Percentiles rank a stretch among this genome's conserved stretches.
phyloP scores from a whole-genome alignment of 106 monocot genomes.

The Dendrobium chrysotoxum region DNA sequence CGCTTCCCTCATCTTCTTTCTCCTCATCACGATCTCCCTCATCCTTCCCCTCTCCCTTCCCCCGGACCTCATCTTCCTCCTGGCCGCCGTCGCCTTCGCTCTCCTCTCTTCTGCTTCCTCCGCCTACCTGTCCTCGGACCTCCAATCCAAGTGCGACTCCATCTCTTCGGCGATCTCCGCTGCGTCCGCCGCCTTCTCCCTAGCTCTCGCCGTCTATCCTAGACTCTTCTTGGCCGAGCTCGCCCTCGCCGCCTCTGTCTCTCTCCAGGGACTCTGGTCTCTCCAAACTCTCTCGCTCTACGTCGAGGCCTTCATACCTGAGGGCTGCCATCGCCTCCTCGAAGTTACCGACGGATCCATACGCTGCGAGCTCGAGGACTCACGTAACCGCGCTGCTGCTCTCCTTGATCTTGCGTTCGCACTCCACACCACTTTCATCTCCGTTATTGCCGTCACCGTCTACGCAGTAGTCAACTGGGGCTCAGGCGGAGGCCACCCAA shows the following conservation, averaged over 20 bases:
- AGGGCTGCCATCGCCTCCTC: constrained; percentile 49
- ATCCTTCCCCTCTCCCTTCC: constrained; percentile 14
- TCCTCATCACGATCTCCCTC: constrained; percentile 16
- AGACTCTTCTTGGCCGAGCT: constrained; percentile 49
- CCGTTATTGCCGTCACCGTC: constrained; percentile 30
- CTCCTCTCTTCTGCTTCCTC: constrained; percentile 29
- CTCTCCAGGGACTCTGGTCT: constrained; percentile 60
- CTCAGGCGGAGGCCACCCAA: constrained; percentile 21
- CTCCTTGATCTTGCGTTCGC: constrained; percentile 53
- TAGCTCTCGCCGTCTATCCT: constrained; percentile 34
- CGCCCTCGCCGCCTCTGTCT: constrained; percentile 42
- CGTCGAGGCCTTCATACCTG: constrained; percentile 62
- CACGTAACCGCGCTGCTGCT: constrained; percentile 38
- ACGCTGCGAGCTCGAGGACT: constrained; percentile 56
- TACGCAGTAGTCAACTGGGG: constrained; percentile 19
- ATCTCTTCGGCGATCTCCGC: constrained; percentile 27
- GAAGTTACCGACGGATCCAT: constrained; percentile 37
- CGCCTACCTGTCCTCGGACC: constrained; percentile 46
- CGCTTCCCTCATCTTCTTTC: constrained; percentile 20
- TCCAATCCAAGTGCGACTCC: constrained; percentile 34
- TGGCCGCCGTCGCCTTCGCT: constrained; percentile 8
- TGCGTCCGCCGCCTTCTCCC: constrained; percentile 29
- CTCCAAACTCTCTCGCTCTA: constrained; percentile 55
- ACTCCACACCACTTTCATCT: constrained; percentile 30
- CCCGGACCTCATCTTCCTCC: constrained; percentile 19